phyloP scores from a whole-genome alignment of 1,284 basidiomycete genomes.

The Malassezia vespertilionis region DNA sequence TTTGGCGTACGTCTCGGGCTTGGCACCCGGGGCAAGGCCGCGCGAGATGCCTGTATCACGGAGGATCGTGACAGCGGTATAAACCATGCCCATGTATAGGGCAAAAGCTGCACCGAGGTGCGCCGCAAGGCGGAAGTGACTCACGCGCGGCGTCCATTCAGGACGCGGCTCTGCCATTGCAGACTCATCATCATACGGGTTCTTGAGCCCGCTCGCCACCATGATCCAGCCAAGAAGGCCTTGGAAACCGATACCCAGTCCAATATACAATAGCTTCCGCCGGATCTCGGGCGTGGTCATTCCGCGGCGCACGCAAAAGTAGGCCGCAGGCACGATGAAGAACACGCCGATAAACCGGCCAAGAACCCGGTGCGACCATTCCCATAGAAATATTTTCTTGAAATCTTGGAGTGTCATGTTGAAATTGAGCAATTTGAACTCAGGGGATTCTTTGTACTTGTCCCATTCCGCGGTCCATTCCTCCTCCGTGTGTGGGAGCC shows the following conservation, averaged over 20 bases:
- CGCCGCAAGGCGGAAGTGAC: slow-evolving; percentile 88
- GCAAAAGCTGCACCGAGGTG: slow-evolving; percentile 82
- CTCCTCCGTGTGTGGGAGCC: slow-evolving; percentile 65
- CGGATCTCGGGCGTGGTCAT: slow-evolving; percentile 41
- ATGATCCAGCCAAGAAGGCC: slow-evolving; percentile 97
- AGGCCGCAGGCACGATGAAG: slow-evolving; percentile 44
- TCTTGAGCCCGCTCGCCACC: slow-evolving; percentile 83
- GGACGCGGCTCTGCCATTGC: slow-evolving; percentile 16
- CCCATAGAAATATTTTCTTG: slow-evolving; percentile 96
- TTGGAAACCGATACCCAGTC: slow-evolving; percentile 72
- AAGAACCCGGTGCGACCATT: slow-evolving; percentile 90
- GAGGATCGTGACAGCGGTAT: slow-evolving; percentile 65
- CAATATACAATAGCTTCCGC: slow-evolving; percentile 60
- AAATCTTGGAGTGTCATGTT: slow-evolving; percentile 78
- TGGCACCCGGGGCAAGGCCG: slow-evolving; percentile 57
- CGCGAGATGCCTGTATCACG: slow-evolving; percentile 50
- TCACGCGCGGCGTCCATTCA: slow-evolving; percentile 61
- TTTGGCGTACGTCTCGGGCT: not conserved
- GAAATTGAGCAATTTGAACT: slow-evolving; percentile 87
- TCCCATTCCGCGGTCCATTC: slow-evolving; percentile 85
- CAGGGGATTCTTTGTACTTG: slow-evolving; percentile 89
- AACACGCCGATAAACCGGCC: slow-evolving; percentile 73
- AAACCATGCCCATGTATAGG: slow-evolving; percentile 82
- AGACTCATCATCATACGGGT: slow-evolving; percentile 17
- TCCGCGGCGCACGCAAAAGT: slow-evolving; percentile 20